A percentile compares a stretch with the other conserved stretches of the same genome.
Evolutionary conservation across 306 rosid genomes (phyloP).

Genomic region (Citrullus mucosospermus): DNA sequence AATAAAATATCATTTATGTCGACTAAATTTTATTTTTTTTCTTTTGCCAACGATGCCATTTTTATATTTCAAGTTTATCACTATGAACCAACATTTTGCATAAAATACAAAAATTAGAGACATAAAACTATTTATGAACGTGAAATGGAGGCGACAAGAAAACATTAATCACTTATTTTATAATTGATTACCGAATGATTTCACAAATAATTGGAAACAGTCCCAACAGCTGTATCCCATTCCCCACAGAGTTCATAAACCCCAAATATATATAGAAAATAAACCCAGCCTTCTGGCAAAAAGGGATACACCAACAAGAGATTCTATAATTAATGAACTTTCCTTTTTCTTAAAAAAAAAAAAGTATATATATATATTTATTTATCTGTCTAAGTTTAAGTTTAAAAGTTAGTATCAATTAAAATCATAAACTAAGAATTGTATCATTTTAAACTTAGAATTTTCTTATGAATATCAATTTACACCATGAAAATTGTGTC

Average conservation of each 20-base stretch:
- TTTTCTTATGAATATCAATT: too few relatives aligned
- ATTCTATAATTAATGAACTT: not conserved
- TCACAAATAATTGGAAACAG: not conserved
- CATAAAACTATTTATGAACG: slow-evolving; percentile 1
- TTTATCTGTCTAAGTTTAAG: too few relatives aligned
- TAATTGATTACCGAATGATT: not conserved
- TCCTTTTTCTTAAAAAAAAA: not conserved
- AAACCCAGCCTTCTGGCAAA: not conserved
- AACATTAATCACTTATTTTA: not conserved
- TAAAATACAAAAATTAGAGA: not conserved
- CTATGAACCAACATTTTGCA: not conserved
- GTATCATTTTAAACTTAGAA: too few relatives aligned
- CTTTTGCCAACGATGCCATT: not conserved
- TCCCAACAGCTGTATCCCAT: not conserved
- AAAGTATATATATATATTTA: too few relatives aligned
- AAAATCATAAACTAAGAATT: too few relatives aligned
- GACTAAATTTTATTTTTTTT: not conserved
- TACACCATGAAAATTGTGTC: not conserved
- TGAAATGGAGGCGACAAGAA: not conserved
- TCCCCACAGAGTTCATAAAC: not conserved
- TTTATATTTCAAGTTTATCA: not conserved
- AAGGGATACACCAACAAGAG: slow-evolving; percentile 2
- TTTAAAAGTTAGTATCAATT: too few relatives aligned
- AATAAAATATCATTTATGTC: not conserved
- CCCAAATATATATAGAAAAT: not conserved